These are phyloP conservation scores for Salinomyces thailandicus DNA, from an alignment of 2,329 filamentous ascomycete species.

Conservation along the genomic window DNA sequence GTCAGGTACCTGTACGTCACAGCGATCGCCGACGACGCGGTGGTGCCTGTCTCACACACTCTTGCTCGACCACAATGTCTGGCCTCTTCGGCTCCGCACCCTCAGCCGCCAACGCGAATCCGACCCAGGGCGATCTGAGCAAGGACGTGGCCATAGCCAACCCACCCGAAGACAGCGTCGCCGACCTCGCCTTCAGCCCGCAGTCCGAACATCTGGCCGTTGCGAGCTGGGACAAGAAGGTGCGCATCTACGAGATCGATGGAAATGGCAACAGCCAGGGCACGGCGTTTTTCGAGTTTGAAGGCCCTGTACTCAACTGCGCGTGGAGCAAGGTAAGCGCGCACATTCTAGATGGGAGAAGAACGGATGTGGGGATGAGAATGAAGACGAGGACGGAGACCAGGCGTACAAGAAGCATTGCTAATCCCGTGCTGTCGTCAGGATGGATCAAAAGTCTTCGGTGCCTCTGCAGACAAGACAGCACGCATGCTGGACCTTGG, in stretches of 20 bases:
- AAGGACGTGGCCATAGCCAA: constrained; percentile 71
- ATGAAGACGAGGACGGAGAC: constrained; percentile 1
- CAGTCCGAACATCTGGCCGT: constrained; percentile 74
- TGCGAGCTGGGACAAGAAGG: constrained; percentile 94
- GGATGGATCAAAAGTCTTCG: constrained; percentile 85
- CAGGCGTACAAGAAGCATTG: not conserved
- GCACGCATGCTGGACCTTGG: constrained; percentile 78
- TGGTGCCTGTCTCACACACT: too few relatives aligned
- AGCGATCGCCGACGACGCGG: too few relatives aligned
- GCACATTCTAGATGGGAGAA: not conserved
- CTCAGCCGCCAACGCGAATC: constrained; percentile 44
- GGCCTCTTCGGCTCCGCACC: constrained; percentile 47
- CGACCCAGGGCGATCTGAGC: constrained; percentile 80
- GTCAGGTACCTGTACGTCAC: too few relatives aligned
- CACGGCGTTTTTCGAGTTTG: constrained; percentile 77
- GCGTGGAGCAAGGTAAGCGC: constrained; percentile 74
- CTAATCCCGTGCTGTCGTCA: constrained; percentile 38
- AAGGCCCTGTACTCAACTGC: constrained; percentile 70
- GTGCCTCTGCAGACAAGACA: constrained; percentile 81
- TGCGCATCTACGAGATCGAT: constrained; percentile 90
- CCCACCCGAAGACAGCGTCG: constrained; percentile 81
- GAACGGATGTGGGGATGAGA: too few relatives aligned
- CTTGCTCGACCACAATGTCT: too few relatives aligned
- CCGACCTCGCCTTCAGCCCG: constrained; percentile 73
- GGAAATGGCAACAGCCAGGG: constrained; percentile 66